These are phyloP conservation scores for Paxillus ammoniavirescens DNA, from an alignment of 768 basidiomycete species.

Conservation along the genomic window DNA sequence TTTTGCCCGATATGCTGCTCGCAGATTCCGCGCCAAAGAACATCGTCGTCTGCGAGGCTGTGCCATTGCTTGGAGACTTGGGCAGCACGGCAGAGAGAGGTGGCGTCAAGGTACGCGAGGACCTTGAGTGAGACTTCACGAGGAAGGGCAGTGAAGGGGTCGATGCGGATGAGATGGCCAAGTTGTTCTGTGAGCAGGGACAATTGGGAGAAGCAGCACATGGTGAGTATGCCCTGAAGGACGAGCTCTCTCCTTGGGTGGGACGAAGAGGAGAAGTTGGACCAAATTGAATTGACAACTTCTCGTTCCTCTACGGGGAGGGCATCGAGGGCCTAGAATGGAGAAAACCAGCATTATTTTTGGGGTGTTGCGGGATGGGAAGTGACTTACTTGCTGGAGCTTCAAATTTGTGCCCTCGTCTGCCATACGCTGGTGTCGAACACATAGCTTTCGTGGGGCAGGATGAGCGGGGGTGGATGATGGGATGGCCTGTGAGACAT, in stretches of 20 bases:
- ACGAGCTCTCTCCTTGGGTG: constrained; percentile 91
- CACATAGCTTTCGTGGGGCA: constrained; percentile 75
- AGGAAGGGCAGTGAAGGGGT: constrained; percentile 89
- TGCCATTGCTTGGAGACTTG: constrained; percentile 89
- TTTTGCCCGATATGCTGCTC: constrained; percentile 98
- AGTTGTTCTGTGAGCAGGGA: constrained; percentile 94
- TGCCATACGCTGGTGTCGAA: constrained; percentile 94
- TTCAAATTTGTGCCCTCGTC: constrained; percentile 92
- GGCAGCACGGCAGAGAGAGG: constrained; percentile 88
- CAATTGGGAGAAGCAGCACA: constrained; percentile 99
- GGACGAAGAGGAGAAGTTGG: constrained; percentile 92
- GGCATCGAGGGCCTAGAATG: constrained; percentile 77
- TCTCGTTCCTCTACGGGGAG: constrained; percentile 84
- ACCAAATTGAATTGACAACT: constrained; percentile 91
- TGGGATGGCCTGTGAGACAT: constrained; percentile 1
- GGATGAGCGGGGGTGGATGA: constrained; percentile 32
- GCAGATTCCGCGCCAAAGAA: constrained; percentile 94
- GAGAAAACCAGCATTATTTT: constrained; percentile 5
- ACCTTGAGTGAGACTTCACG: constrained; percentile 87
- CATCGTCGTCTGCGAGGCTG: constrained; percentile 88
- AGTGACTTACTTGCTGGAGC: constrained; percentile 74
- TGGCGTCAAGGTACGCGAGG: constrained; percentile 87
- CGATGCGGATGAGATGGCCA: constrained; percentile 88
- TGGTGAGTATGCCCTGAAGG: constrained; percentile 93
- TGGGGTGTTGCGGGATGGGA: background rate